Evolutionary conservation across 1,139 yeast species (phyloP), one percentile per base, ranked within the genome.

Genomic region (Blastobotrys elegans): DNA sequence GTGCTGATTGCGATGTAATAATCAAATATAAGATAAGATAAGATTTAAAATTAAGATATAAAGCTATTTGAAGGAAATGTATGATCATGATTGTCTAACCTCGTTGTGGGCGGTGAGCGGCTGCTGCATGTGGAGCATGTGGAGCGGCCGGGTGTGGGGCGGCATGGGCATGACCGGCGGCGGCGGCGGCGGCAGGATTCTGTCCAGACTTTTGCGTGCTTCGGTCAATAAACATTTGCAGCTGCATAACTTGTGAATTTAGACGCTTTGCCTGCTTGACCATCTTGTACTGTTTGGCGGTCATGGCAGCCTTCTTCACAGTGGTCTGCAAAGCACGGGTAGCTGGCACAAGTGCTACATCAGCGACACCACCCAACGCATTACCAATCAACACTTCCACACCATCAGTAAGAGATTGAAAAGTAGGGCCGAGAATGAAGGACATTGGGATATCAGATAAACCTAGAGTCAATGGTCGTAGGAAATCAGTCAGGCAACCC

Each of bases 361-460:
- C 61, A 10, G 52, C 20, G 17, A 50, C 53, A 22, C 58, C 63
- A 13, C 66, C 65, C 30, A 54, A 50, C 13, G 59, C 49, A 44
- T 61, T 61, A 29, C 64, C 59, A 22, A 63, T 50, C 13, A 62
- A 53, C 3, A 61, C 64, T 51, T 63, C 65, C 13, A 61, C 58
- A 30, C 66, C 67, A 48, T 63, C 65, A 40, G 64, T 61, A 3
- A 63, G 50, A 13, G 64, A 56, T 50, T 63, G 64, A 41, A 62
- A 62, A 37, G 60, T 57, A 20, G 66, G 65, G 6, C 62, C 65
- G 10, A 63, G 56, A 36, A 62, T 52, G 31, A 52, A 48, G 30
- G 50, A 46, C 43, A 56, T 58, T 21, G 59, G 53, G 2, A 51
- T 52, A 45, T 56, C 50, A 17, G 66, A 54, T 29, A 53, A 32